Conservation (phyloP, 768 basidiomycete genomes). For the Polyporus arcularius region DNA sequence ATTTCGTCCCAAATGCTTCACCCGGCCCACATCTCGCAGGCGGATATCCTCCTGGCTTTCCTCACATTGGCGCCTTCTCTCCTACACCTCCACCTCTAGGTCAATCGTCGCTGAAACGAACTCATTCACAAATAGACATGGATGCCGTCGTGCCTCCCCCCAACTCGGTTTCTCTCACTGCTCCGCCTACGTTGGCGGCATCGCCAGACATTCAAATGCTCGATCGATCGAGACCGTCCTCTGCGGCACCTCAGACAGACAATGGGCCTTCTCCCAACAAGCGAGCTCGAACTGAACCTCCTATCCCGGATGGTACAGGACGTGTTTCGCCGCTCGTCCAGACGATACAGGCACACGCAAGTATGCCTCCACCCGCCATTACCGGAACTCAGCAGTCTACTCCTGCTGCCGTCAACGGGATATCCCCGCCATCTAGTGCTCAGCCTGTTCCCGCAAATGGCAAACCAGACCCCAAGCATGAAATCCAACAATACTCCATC, state of each 20-base stretch:
- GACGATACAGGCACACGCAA: conserved; percentile 14
- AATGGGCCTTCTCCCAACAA: conserved; percentile 72
- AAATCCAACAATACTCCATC: conserved; percentile 46
- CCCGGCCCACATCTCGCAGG: conserved; percentile 50
- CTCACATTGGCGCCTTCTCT: conserved; percentile 36
- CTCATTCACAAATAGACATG: conserved; percentile 69
- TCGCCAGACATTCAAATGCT: conserved; percentile 47
- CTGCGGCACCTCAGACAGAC: conserved; percentile 48
- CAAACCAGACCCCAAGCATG: conserved; percentile 42
- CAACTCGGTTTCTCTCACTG: conserved; percentile 19
- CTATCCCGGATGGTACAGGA: conserved; percentile 8
- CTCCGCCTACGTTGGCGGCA: conserved; percentile 33
- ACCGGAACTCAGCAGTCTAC: conserved; percentile 21
- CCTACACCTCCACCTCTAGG: conserved; percentile 38
- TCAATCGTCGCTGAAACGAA: conserved; percentile 55
- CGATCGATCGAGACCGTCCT: conserved; percentile 53
- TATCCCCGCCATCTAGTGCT: conserved; percentile 49
- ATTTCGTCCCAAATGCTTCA: conserved; percentile 51
- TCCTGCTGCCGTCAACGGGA: conserved; percentile 42
- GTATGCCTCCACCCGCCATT: conserved; percentile 28
- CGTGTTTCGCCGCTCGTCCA: conserved; percentile 12
- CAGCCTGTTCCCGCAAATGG: conserved; percentile 44
- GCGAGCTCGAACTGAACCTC: conserved; percentile 61
- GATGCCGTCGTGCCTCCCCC: conserved; percentile 31
- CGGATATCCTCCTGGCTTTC: conserved; percentile 52